These are phyloP conservation scores for Dicorynia guianensis DNA, from an alignment of 306 rosid species.

Conservation along the genomic window DNA sequence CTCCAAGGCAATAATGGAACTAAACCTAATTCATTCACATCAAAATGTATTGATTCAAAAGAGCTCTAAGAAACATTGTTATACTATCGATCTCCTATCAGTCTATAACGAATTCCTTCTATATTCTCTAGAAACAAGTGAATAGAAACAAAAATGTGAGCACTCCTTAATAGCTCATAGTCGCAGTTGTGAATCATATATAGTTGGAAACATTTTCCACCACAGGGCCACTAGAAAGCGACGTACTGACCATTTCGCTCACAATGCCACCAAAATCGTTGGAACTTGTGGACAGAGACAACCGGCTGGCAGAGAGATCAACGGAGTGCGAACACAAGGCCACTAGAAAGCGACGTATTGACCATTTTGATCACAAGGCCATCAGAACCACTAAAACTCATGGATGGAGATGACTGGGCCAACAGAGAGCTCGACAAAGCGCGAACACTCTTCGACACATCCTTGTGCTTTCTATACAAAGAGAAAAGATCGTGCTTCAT, in stretches of 20 bases:
- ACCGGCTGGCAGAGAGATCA: no score
- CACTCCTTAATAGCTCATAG: background rate
- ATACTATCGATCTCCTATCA: background rate
- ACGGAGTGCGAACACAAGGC: conserved; percentile 77
- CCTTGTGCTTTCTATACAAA: conserved; percentile 65
- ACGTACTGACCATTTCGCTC: no score
- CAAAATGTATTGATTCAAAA: background rate
- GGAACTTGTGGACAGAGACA: no score
- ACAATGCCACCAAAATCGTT: conserved; percentile 79
- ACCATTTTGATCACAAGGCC: conserved; percentile 93
- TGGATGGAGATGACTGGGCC: conserved; percentile 20
- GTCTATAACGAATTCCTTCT: conserved; percentile 5
- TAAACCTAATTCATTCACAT: background rate
- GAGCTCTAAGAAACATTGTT: background rate
- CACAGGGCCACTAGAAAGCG: no score
- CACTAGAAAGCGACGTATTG: conserved; percentile 80
- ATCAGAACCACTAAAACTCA: conserved; percentile 56
- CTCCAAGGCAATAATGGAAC: background rate
- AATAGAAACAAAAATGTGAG: background rate
- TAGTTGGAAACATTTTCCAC: background rate
- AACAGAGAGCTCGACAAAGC: conserved; percentile 58
- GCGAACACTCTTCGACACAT: conserved; percentile 84
- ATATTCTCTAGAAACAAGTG: background rate
- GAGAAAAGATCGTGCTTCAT: no score
- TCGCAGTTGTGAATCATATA: background rate